A percentile compares a stretch with the other conserved stretches of the same genome.
phyloP scores from a whole-genome alignment of 2,329 filamentous ascomycete species.

The Botrytis hyacinthi region DNA sequence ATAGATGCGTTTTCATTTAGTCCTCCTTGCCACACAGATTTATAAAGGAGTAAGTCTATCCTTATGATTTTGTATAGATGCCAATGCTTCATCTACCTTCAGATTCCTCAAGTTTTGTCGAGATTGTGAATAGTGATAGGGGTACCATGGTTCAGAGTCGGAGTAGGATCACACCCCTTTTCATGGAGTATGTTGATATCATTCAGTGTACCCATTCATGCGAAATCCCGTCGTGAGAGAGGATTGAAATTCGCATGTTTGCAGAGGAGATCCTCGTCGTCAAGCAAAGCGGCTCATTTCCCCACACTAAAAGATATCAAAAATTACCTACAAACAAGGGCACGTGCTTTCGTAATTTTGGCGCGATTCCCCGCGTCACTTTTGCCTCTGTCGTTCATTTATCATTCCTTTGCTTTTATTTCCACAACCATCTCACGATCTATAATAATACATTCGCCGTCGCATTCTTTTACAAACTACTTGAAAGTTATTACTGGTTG shows the following conservation, averaged over 20 bases:
- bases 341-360: conserved; percentile 5
- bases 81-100: not conserved
- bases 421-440: not conserved
- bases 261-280: not conserved
- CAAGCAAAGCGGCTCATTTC: not conserved
- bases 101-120: not conserved
- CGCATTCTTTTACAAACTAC: not conserved
- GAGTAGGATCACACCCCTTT: too few species aligned
- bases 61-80: not conserved
- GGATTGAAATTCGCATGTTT: not conserved
- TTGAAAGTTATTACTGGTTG: not conserved
- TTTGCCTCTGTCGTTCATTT: not conserved
- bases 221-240: not conserved
- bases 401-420: not conserved
- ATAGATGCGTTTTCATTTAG: not conserved
- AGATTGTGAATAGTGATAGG: not conserved
- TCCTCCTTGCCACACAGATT: not conserved
- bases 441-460: not conserved
- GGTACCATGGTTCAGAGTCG: not conserved
- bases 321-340: not conserved
- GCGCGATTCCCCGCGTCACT: conserved; percentile 13
- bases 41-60: not conserved
- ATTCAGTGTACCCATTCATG: not conserved
- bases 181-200: not conserved
- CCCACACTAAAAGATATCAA: not conserved